phyloP scores from a whole-genome alignment of 2,329 filamentous ascomycete genomes.

The Rhytidhysteron rufulum region DNA sequence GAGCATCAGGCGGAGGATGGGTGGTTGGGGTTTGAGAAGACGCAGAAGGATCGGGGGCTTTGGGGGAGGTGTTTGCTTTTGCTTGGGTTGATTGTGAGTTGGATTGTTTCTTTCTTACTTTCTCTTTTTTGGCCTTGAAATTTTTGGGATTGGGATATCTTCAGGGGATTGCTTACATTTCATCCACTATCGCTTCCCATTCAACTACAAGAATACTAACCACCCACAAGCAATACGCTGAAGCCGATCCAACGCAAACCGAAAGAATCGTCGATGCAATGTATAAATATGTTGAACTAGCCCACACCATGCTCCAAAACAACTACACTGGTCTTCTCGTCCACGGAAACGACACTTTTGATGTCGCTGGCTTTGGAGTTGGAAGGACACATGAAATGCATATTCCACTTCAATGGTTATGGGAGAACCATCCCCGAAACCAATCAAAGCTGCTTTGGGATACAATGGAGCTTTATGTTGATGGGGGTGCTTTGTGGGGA shows the following conservation, averaged over 20 bases:
- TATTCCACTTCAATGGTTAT: slow-evolving; percentile 47
- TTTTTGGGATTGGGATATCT: too few species aligned
- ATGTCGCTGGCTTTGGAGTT: too few species aligned
- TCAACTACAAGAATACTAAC: too few species aligned
- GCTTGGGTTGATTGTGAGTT: too few species aligned
- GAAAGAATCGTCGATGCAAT: slow-evolving; percentile 47
- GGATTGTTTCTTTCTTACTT: too few species aligned
- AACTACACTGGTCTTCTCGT: too few species aligned
- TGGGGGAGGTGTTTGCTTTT: slow-evolving; percentile 53
- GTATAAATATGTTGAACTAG: slow-evolving; percentile 48
- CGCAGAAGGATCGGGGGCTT: slow-evolving; percentile 43
- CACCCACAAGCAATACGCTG: slow-evolving; percentile 47
- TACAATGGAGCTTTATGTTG: slow-evolving; percentile 42
- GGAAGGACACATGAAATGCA: slow-evolving; percentile 39
- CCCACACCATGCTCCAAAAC: slow-evolving; percentile 54
- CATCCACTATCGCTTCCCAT: too few species aligned
- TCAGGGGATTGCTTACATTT: too few species aligned
- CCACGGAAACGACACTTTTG: too few species aligned
- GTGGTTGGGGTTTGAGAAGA: slow-evolving; percentile 54
- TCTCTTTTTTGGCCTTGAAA: too few species aligned
- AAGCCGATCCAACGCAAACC: slow-evolving; percentile 45
- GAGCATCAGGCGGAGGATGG: slow-evolving; percentile 50
- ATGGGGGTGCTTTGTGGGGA: too few species aligned
- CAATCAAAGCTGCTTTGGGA: slow-evolving; percentile 33
- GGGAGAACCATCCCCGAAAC: slow-evolving; percentile 41